Evolutionary conservation across 108 stramenopile genomes (phyloP), one percentile per base, ranked within the genome.

Genomic region (Cyclotella cryptica): DNA sequence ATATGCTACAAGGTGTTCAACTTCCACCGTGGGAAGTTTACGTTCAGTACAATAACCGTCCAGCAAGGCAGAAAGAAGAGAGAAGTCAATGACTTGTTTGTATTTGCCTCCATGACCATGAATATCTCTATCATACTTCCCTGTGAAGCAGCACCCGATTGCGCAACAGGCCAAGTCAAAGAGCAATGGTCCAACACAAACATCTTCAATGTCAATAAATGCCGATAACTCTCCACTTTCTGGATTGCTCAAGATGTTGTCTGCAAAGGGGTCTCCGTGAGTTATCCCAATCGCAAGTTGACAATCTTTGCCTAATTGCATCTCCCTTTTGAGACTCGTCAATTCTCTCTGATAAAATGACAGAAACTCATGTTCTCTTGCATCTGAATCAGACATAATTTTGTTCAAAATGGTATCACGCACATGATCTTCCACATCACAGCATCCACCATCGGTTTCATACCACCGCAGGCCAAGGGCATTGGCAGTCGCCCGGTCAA

Each of bases 121-220:
- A 8, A 8, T 29, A 3, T 59, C 58, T 6, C 9, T 9, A 10
- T 7, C 58, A n/a, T n/a, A n/a, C n/a, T n/a, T n/a, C 8, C 30
- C 17, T 6, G 24, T 59, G 29, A 28, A 59, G 17, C 58, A 59
- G 29, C 13, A 59, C 10, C 58, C 58, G 17, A 59, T 59, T 30
- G 58, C 24, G 29, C 58, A 59, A 59, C 58, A 59, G 10, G 58
- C 58, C 58, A 59, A 59, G 29, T 59, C 58, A 59, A 59, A 59
- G 5, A 59, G 17, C 15, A 59, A 18, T 29, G 58, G 58, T 30
- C 58, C 58, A 7, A 59, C 58, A 29, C 58, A 59, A 7, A 59
- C 58, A 59, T 59, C 58, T 29, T 59, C 58, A 26, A 59, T 59
- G 17, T 59, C 58, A 59, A 59, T 59, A 59, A 59, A 59, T 29